Evolutionary conservation across 257 asterid genomes (phyloP), one percentile per base, ranked within the genome.

Genomic region (Marsdenia floribunda): DNA sequence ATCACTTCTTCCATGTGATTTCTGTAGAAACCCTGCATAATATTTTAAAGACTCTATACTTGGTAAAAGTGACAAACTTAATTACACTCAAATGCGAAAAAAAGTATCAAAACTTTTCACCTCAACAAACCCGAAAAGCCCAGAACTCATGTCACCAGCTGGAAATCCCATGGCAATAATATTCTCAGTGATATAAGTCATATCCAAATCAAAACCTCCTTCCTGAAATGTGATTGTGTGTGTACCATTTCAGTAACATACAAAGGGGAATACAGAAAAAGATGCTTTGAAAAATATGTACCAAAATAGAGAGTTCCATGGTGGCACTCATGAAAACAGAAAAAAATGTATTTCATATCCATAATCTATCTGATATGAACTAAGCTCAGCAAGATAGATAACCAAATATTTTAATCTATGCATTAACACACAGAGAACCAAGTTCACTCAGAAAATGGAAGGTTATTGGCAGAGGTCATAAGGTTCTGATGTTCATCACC

Each of bases 1-100:
- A 94, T 92, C 85, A 92, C 97, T 88, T 94, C 99, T 82, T 94
- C 99, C 99, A 94, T 94, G 79, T 92, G 99, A 85, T 94, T 94
- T 77, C 97, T 87, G 73, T 94, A 92, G 70, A 94, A 82, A 18
- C 99, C 93, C 99, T 92, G 90, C 81, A 83, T 68, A 78, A 80
- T 74, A 33, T 72, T 79, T 75, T 80, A 50, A 73, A 68, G 78
- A 53, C 55, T 26, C 16, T 52, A 50, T 64, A 77, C 70, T 76
- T 60, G 82, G 77, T 73, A 72, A 80, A 59, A 80, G 54, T 53
- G 57, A 54, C 42, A n/a, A 40, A 57, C 13, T 22, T 49, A 46
- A 12, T 21, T 21, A 35, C 35, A 55, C 33, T 50, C 22, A 71
- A 72, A 54, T 47, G 67, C 24, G 2, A 44, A 82, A 78, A 72